These are phyloP conservation scores for Camellia sinensis DNA, from an alignment of 148 eudicot species.

Conservation along the genomic window DNA sequence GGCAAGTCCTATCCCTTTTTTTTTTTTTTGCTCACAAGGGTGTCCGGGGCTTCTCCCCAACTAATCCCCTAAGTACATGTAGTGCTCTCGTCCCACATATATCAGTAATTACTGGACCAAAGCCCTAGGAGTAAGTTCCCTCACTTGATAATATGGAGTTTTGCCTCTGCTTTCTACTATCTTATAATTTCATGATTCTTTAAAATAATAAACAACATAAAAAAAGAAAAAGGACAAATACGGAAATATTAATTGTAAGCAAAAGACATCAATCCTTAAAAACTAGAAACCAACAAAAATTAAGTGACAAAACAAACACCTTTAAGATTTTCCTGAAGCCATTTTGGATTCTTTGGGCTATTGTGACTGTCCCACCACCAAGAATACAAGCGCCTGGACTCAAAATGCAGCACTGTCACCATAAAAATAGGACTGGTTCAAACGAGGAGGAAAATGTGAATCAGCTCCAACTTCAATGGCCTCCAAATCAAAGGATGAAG, in stretches of 20 bases:
- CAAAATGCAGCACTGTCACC: slow-evolving; percentile 44
- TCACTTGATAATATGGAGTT: background rate
- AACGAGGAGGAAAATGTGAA: background rate
- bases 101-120: too few relatives aligned
- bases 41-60: too few relatives aligned
- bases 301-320: slow-evolving; percentile 23
- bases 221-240: background rate
- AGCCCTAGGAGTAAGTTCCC: too few relatives aligned
- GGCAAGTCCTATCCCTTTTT: too few relatives aligned
- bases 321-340: slow-evolving; percentile 69
- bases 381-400: slow-evolving; percentile 57
- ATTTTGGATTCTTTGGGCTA: slow-evolving; percentile 56
- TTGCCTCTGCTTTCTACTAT: background rate
- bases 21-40: too few relatives aligned
- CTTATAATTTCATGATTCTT: background rate
- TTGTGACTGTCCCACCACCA: slow-evolving; percentile 81
- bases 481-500: background rate
- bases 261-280: background rate
- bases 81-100: too few relatives aligned
- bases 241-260: background rate
- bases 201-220: background rate
- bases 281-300: background rate
- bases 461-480: slow-evolving; percentile 10
- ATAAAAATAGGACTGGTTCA: slow-evolving; percentile 39
- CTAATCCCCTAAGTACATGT: too few relatives aligned